These are phyloP conservation scores for Lepidium campestre DNA, from an alignment of 441 rosid genomes.

Conservation along the genomic window DNA sequence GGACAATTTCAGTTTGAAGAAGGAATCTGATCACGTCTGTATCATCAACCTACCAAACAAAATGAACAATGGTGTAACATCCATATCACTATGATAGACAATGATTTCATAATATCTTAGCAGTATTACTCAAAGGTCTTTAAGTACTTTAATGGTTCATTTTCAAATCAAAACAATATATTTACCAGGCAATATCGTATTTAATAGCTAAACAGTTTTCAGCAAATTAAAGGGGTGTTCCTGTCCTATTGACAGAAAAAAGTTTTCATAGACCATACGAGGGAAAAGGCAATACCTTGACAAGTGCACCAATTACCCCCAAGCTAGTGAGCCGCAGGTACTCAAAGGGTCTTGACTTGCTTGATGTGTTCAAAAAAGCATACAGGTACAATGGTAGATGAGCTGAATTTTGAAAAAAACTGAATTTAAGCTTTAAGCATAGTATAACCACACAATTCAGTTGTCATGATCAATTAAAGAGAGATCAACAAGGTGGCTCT, in stretches of 20 bases:
- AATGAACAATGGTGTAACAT: slow-evolving; percentile 6
- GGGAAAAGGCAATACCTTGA: slow-evolving; percentile 54
- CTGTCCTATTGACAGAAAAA: background rate
- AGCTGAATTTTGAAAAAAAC: slow-evolving; percentile 37
- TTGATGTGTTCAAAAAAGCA: slow-evolving; percentile 86
- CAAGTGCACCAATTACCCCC: slow-evolving; percentile 97
- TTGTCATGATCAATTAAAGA: background rate
- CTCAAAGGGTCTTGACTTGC: slow-evolving; percentile 91
- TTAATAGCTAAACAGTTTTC: background rate
- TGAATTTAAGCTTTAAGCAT: background rate
- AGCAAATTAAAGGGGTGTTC: background rate
- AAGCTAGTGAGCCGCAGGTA: slow-evolving; percentile 89
- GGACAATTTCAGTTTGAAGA: slow-evolving; percentile 83
- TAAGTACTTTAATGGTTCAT: background rate
- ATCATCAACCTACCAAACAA: slow-evolving; percentile 72
- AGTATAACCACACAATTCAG: slow-evolving; percentile 14
- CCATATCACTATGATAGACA: background rate
- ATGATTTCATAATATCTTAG: background rate
- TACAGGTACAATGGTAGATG: slow-evolving; percentile 84
- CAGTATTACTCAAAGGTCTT: slow-evolving; percentile 7
- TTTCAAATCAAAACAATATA: background rate
- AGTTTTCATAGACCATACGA: background rate
- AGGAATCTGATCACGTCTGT: slow-evolving; percentile 89
- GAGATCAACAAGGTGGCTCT: slow-evolving; percentile 15
- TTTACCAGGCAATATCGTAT: background rate